Evolutionary conservation across 768 basidiomycete species (phyloP), one percentile per base, ranked within the genome.

Genomic region (Clavaria fumosa): DNA sequence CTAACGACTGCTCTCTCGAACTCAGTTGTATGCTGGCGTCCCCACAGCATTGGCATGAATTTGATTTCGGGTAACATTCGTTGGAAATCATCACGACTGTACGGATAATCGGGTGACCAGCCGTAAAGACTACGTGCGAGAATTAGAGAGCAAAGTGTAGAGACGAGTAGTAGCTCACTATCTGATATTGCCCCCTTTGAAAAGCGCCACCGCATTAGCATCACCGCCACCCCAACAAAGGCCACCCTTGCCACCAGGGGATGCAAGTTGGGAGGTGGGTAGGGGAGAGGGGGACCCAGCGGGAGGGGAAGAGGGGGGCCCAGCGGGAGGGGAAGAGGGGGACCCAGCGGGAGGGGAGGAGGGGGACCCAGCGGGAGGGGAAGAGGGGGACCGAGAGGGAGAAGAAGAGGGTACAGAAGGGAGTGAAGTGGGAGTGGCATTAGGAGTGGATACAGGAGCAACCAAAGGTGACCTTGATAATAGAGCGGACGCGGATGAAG

Each of bases 31-130:
- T 79, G 64, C 20, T 66, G 61, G 5, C 52, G 45, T 43, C 78
- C 75, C 82, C 81, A 88, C 1, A 84, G 53, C 78, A 80, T 79
- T 15, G 78, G 67, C 23, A 69, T 61, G 44, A 59, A 72, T 7
- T 66, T 54, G 26, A 77, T 52, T n/a, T 73, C 76, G 37, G 67
- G 54, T 4, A 50, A 22, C 10, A 61, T 55, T 2, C 63, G 57
- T 1, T 48, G 45, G n/a, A n/a, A n/a, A n/a, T n/a, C n/a, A n/a
- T n/a, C n/a, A n/a, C n/a, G n/a, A n/a, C n/a, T n/a, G n/a, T 45
- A 38, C 15, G 76, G 69, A 34, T 57, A 56, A 43, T 50, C 56
- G 7, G 76, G 66, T 23, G 64, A 62, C 88, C 88, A 91, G 22
- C 65, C 70, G 56, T 84, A 83, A 26, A 76, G 34, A 11, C 69